A percentile compares a stretch with the other conserved stretches of the same genome.
Conservation (phyloP, 805 yeast species). For the Blastobotrys terrestris region DNA sequence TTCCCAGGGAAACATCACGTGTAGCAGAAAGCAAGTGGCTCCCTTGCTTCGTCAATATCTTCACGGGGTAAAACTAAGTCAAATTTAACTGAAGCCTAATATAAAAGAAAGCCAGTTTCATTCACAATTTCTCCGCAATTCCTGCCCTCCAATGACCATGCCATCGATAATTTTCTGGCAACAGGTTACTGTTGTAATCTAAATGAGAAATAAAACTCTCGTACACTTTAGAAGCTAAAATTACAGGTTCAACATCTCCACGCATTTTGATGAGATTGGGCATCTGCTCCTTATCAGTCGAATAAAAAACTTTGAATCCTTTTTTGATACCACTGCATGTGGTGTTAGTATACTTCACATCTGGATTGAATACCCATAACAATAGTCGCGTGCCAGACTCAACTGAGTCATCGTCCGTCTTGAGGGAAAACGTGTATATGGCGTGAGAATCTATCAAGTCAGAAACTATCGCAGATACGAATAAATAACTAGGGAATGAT, state of each 20-base stretch:
- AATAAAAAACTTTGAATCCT: constrained; percentile 44
- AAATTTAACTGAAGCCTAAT: not conserved
- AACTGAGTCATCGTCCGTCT: constrained; percentile 2
- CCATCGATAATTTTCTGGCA: constrained; percentile 32
- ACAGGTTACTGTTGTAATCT: constrained; percentile 21
- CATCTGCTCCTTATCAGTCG: constrained; percentile 29
- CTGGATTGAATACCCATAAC: constrained; percentile 49
- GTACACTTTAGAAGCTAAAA: constrained; percentile 31
- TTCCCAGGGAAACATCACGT: constrained; percentile 49
- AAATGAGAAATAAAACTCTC: constrained; percentile 29
- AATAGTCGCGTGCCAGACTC: constrained; percentile 10
- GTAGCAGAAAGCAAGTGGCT: constrained; percentile 83
- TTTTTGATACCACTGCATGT: constrained; percentile 7
- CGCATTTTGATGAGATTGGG: constrained; percentile 27
- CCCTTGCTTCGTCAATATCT: constrained; percentile 41
- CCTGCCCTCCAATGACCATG: constrained; percentile 30
- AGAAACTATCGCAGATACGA: constrained; percentile 19
- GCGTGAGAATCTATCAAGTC: constrained; percentile 31
- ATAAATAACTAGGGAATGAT: constrained; percentile 11
- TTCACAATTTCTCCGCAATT: constrained; percentile 18
- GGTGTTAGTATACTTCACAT: constrained; percentile 28
- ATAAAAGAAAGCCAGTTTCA: too few relatives aligned
- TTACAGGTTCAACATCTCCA: constrained; percentile 38
- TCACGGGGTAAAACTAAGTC: constrained; percentile 2
- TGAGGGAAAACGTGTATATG: constrained; percentile 23